These are phyloP conservation scores for Penicillium vulpinum DNA, from an alignment of 2,329 filamentous ascomycete species.

Conservation along the genomic window DNA sequence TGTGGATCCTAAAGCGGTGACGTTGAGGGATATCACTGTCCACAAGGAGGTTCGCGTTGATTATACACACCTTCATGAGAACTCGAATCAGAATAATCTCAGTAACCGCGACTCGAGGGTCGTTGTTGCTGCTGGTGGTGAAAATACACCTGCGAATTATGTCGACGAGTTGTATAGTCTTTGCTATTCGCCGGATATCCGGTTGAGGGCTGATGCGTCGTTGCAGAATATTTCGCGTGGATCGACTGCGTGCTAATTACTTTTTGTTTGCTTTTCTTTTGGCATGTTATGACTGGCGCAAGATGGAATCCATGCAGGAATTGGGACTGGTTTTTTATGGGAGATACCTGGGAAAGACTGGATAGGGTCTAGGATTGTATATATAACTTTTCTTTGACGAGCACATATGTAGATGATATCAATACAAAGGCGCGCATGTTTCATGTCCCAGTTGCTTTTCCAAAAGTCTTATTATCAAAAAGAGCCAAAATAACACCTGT, in stretches of 20 bases:
- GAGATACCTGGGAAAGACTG: not conserved
- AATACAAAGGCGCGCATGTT: not conserved
- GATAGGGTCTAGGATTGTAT: not conserved
- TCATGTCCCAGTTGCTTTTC: not conserved
- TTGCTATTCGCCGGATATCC: slow-evolving; percentile 33
- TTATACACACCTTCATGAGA: slow-evolving; percentile 32
- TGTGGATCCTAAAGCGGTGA: slow-evolving; percentile 15
- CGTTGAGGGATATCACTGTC: slow-evolving; percentile 61
- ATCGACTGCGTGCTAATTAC: slow-evolving; percentile 2
- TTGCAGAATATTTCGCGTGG: slow-evolving; percentile 11
- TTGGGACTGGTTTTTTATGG: not conserved
- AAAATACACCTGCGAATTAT: slow-evolving; percentile 39
- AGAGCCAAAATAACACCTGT: not conserved
- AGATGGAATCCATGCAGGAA: not conserved
- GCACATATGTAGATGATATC: not conserved
- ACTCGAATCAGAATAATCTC: slow-evolving; percentile 17
- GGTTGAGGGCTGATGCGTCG: slow-evolving; percentile 26
- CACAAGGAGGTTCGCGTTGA: slow-evolving; percentile 63
- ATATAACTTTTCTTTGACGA: not conserved
- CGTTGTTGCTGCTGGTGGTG: slow-evolving; percentile 29
- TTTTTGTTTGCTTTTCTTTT: not conserved
- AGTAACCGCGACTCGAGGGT: slow-evolving; percentile 24
- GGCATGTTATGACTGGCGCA: not conserved
- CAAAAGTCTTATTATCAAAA: not conserved
- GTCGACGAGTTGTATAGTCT: slow-evolving; percentile 50